Evolutionary conservation across 345 rosid genomes (phyloP).

Genomic region (Eucalyptus dawsonii): DNA sequence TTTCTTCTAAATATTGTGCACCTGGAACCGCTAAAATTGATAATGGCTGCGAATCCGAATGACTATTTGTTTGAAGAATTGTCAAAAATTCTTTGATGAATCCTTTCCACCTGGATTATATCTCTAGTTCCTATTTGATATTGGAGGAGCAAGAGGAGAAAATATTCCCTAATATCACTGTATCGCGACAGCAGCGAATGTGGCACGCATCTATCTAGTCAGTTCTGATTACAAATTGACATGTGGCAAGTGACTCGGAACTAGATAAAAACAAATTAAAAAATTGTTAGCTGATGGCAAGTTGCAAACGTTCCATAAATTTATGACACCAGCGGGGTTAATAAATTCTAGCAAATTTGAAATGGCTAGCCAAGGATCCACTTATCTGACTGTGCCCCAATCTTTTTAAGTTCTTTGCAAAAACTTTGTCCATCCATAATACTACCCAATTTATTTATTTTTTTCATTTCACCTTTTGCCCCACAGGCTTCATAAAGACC

Average conservation of each 20-base stretch:
- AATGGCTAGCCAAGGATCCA: neutral
- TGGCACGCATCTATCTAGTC: neutral
- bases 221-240: neutral
- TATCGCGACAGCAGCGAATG: fast-evolving
- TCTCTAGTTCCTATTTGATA: neutral
- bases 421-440: neutral
- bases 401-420: neutral
- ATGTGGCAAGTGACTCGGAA: neutral
- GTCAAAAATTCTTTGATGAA: neutral
- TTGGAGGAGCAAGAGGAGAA: neutral
- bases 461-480: neutral
- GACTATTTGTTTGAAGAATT: neutral
- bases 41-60: neutral
- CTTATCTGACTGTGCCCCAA: neutral
- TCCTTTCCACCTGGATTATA: neutral
- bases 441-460: neutral
- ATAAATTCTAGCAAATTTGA: neutral
- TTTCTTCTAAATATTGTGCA: neutral
- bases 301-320: neutral
- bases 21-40: neutral
- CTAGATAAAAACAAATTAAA: neutral
- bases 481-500: neutral
- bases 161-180: neutral
- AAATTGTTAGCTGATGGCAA: neutral
- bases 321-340: neutral